Evolutionary conservation across 2,329 filamentous ascomycete genomes (phyloP), one percentile per base, ranked within the genome.

Genomic region (Talaromyces sp.): DNA sequence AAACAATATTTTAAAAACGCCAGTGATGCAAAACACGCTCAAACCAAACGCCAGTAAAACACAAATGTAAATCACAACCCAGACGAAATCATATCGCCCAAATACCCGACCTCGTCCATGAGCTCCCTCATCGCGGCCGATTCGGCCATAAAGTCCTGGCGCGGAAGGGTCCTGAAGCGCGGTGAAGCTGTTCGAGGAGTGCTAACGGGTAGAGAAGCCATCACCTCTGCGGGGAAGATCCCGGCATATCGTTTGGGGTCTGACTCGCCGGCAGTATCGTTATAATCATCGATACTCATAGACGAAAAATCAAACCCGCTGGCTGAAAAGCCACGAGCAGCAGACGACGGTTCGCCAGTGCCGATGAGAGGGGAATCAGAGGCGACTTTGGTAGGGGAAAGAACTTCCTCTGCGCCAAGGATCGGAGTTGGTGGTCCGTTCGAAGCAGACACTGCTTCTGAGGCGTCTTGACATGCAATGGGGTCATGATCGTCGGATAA

Each of bases 101-200:
- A 68, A 66, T 83, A 83, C 58, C 79, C 79, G 68, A 83, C 69
- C 62, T 83, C 80, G 63, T 79, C 76, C 66, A 83, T 73, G 61
- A 83, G 68, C 63, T 80, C 76, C 63, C 78, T 75, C 71, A 83
- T 78, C 19, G 74, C 74, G 11, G 54, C 41, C 32, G 57, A 62
- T 48, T 62, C 57, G 29, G 54, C 35, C 11, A 38, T 54, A 31
- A 17, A 66, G 67, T 58, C 55, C 7, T 61, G 55, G 21, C 51
- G 54, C 21, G 41, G 61, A 26, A 65, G 62, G 51, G 57, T 21
- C 43, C 5, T 63, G 54, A 53, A 63, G 6, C 56, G 27, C 58
- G 57, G n/a, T 38, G 46, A 38, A 61, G 58, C 54, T 4, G 31
- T 29, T 29, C 54, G 54, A 27, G 52, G 52, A 54, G 32, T 46